phyloP scores from a whole-genome alignment of 2,329 filamentous ascomycete species.

The Chrysosporium queenslandicum region DNA sequence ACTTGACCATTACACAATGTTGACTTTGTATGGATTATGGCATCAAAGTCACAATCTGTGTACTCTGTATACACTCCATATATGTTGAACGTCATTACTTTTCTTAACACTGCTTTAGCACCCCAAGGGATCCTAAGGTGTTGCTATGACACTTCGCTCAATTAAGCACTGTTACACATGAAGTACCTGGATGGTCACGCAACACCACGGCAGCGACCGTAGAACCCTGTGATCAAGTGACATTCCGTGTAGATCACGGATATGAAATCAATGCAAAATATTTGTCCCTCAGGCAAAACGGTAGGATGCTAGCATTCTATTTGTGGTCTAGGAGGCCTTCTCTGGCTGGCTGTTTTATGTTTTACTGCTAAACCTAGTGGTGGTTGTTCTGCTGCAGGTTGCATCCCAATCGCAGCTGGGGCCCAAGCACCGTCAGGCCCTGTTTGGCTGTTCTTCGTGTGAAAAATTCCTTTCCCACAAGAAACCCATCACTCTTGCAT shows the following conservation, averaged over 20 bases:
- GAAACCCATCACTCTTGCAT: conserved; percentile 1
- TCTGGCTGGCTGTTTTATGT: conserved; percentile 4
- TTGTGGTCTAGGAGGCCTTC: neutral
- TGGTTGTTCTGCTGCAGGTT: conserved; percentile 2
- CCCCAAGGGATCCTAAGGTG: too few relatives aligned
- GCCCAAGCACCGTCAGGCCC: neutral
- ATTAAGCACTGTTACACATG: neutral
- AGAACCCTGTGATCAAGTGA: neutral
- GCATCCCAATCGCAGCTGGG: conserved; percentile 4
- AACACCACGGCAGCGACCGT: neutral
- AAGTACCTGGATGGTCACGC: neutral
- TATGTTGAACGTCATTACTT: too few relatives aligned
- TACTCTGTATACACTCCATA: too few relatives aligned
- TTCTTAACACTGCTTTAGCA: too few relatives aligned
- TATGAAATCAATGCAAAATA: neutral
- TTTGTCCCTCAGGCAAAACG: neutral
- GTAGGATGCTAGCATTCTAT: neutral
- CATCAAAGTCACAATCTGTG: too few relatives aligned
- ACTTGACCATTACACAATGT: too few relatives aligned
- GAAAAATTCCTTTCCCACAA: neutral
- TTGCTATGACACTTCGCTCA: too few relatives aligned
- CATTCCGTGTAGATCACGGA: neutral
- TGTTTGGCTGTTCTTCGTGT: neutral
- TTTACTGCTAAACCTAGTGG: conserved; percentile 3
- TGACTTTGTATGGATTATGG: too few relatives aligned